Conservation (phyloP, 306 rosid species). For the Glycine tomentella region DNA sequence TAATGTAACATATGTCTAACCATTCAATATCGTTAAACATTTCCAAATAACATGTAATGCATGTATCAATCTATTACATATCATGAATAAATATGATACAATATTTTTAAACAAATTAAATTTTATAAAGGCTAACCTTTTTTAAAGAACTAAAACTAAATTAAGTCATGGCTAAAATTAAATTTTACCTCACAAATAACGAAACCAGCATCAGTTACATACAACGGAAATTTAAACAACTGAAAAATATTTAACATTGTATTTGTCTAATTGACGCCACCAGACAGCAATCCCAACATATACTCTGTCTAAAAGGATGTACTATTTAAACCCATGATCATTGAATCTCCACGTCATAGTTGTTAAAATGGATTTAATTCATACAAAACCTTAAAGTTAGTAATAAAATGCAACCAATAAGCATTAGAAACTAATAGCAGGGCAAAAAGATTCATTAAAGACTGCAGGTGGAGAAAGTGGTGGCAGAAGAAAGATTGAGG, state of each 20-base stretch:
- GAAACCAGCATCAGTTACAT: not conserved
- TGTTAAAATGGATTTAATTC: conserved; percentile 49
- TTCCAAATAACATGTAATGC: not conserved
- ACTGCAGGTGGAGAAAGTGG: conserved; percentile 40
- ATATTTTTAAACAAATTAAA: not conserved
- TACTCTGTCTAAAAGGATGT: conserved; percentile 34
- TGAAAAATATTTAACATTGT: not conserved
- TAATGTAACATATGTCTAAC: not conserved
- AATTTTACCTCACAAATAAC: not conserved
- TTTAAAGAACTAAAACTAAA: not conserved
- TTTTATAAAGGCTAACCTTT: not conserved
- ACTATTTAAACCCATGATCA: conserved; percentile 44
- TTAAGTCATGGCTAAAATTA: too few species aligned
- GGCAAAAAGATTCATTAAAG: conserved; percentile 48
- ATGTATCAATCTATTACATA: too few species aligned
- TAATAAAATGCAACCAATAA: conserved; percentile 45
- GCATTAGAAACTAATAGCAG: conserved; percentile 50
- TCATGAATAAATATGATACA: not conserved
- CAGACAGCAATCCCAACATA: conserved; percentile 15
- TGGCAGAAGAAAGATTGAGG: conserved; percentile 38
- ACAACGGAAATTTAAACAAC: not conserved
- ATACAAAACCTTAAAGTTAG: conserved; percentile 49
- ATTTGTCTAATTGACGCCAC: conserved; percentile 11
- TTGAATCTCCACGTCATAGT: conserved; percentile 50
- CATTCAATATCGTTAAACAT: not conserved